Conservation (phyloP, 768 basidiomycete species). For the Leccinum variicolor region DNA sequence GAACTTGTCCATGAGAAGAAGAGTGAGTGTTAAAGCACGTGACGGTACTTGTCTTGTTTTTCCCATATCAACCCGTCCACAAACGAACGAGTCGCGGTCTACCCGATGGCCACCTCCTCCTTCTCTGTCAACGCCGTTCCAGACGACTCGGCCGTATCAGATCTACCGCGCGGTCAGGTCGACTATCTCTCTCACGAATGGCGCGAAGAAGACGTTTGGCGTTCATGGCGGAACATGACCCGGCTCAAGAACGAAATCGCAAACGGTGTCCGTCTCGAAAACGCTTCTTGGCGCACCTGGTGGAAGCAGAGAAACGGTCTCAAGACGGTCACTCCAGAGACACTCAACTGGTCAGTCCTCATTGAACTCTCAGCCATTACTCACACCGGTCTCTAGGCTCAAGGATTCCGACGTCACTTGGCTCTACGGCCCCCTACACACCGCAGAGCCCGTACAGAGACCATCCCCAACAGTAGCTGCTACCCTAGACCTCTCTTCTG, state of each 20-base stretch:
- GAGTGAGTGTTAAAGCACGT: constrained; percentile 12
- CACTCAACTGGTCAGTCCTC: constrained; percentile 86
- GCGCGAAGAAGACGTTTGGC: constrained; percentile 98
- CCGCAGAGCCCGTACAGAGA: constrained; percentile 69
- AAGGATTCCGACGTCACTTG: constrained; percentile 99
- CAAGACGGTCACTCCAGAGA: constrained; percentile 93
- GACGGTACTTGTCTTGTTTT: background rate
- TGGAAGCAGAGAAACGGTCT: constrained; percentile 98
- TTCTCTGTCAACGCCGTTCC: constrained; percentile 62
- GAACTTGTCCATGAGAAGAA: constrained; percentile 48
- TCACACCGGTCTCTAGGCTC: constrained; percentile 57
- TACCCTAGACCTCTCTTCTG: constrained; percentile 34
- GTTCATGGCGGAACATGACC: constrained; percentile 98
- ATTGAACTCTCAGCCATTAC: background rate
- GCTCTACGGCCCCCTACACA: constrained; percentile 96
- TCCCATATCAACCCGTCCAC: background rate
- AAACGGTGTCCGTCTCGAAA: constrained; percentile 92
- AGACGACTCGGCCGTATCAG: constrained; percentile 80
- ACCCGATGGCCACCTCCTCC: constrained; percentile 66
- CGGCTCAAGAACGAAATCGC: constrained; percentile 97
- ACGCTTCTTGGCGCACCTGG: constrained; percentile 98
- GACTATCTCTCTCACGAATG: constrained; percentile 98
- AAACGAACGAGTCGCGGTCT: background rate
- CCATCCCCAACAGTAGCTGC: constrained; percentile 37
- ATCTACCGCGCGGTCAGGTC: constrained; percentile 87